A percentile compares a stretch with the other conserved stretches of the same genome.
Evolutionary conservation across 1,284 basidiomycete genomes (phyloP).

Genomic region (Tremellales sp.): DNA sequence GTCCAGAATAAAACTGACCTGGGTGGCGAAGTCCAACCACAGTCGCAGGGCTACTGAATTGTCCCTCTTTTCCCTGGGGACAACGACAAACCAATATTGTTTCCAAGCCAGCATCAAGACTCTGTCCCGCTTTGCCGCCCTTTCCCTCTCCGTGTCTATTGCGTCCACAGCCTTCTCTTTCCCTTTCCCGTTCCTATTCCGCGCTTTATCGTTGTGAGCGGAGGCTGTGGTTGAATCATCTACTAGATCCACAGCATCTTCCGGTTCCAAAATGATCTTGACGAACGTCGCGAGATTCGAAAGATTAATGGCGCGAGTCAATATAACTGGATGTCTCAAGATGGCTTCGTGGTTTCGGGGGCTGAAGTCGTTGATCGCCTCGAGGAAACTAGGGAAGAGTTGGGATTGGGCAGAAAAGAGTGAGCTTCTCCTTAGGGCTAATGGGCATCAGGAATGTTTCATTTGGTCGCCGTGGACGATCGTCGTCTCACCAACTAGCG

Average conservation of each 20-base stretch:
- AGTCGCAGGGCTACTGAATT: slow-evolving; percentile 21
- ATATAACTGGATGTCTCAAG: slow-evolving; percentile 7
- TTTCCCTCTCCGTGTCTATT: too few species aligned
- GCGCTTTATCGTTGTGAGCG: slow-evolving; percentile 2
- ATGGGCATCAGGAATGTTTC: not conserved
- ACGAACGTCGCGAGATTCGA: slow-evolving; percentile 34
- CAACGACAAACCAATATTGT: slow-evolving; percentile 28
- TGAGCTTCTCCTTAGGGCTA: slow-evolving; percentile 20
- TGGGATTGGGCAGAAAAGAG: slow-evolving; percentile 20
- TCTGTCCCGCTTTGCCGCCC: slow-evolving; percentile 19
- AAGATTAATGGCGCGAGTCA: slow-evolving; percentile 12
- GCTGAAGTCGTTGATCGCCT: too few species aligned
- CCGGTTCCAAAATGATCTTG: slow-evolving; percentile 27
- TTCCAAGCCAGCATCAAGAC: slow-evolving; percentile 30
- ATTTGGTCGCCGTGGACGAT: not conserved
- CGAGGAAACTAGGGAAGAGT: slow-evolving; percentile 17
- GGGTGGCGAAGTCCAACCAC: slow-evolving; percentile 36
- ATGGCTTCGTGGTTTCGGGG: too few species aligned
- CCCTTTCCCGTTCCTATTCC: slow-evolving; percentile 3
- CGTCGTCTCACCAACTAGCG: slow-evolving; percentile 14
- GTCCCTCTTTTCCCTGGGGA: slow-evolving; percentile 14
- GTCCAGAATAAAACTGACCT: slow-evolving; percentile 16
- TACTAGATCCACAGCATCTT: slow-evolving; percentile 17
- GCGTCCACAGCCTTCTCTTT: slow-evolving; percentile 3
- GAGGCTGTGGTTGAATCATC: slow-evolving; percentile 3